These are phyloP conservation scores for Annulohypoxylon nitens DNA, from an alignment of 495 filamentous ascomycete species.

Conservation along the genomic window DNA sequence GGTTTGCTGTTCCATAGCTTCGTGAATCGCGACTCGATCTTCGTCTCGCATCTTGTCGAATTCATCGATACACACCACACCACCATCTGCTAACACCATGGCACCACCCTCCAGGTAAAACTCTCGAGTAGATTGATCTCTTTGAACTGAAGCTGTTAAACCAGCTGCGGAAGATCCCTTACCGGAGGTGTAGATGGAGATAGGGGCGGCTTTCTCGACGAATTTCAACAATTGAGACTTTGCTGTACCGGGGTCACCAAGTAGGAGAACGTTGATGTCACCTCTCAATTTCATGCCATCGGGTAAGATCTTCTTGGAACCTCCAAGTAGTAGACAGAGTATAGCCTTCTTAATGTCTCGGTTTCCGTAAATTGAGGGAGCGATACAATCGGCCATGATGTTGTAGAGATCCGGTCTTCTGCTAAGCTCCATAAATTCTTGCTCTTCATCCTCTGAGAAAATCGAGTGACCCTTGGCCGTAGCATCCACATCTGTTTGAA, in stretches of 20 bases:
- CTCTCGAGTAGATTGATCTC: slow-evolving; percentile 90
- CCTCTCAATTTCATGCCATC: slow-evolving; percentile 99
- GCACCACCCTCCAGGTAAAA: slow-evolving; percentile 99
- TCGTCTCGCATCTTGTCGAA: slow-evolving; percentile 99
- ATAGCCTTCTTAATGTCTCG: slow-evolving; percentile 99
- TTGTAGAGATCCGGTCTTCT: slow-evolving; percentile 92
- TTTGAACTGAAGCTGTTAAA: slow-evolving; percentile 97
- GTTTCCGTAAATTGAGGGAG: slow-evolving; percentile 98
- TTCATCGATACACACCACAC: slow-evolving; percentile 99
- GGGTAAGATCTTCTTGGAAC: slow-evolving; percentile 97
- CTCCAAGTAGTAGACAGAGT: slow-evolving; percentile 92
- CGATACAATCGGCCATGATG: slow-evolving; percentile 90
- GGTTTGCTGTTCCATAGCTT: slow-evolving; percentile 99
- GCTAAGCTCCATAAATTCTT: slow-evolving; percentile 95
- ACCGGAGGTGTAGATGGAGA: slow-evolving; percentile 98
- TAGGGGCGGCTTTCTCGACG: slow-evolving; percentile 95
- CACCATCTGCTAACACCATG: slow-evolving; percentile 98
- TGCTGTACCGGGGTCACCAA: slow-evolving; percentile 98
- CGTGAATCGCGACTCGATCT: slow-evolving; percentile 98
- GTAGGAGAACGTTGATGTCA: slow-evolving; percentile 97
- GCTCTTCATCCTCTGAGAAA: slow-evolving; percentile 96
- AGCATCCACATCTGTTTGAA: slow-evolving; percentile 89
- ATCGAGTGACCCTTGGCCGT: slow-evolving; percentile 86
- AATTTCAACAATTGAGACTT: slow-evolving; percentile 99
- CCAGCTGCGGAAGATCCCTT: slow-evolving; percentile 99